Conservation (phyloP, 2,329 filamentous ascomycete species). For the Trichoderma aggressivum region DNA sequence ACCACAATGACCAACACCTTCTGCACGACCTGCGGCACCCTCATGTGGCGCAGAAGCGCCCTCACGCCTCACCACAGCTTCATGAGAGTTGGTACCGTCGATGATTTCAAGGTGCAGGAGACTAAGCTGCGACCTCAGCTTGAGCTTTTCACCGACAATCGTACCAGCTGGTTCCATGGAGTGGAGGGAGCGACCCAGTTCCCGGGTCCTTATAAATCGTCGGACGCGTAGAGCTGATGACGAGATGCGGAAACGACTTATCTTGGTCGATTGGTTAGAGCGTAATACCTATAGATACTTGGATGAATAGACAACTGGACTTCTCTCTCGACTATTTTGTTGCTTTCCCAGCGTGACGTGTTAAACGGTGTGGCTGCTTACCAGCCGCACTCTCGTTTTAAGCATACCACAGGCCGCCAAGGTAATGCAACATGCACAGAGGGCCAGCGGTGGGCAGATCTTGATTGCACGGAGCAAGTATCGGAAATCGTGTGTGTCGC, state of each 20-base stretch:
- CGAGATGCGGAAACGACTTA: not conserved
- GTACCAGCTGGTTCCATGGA: conserved; percentile 10
- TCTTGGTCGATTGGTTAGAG: not conserved
- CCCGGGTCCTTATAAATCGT: not conserved
- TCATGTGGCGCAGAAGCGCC: conserved; percentile 12
- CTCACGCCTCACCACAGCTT: not conserved
- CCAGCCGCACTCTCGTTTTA: not conserved
- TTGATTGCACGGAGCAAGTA: not conserved
- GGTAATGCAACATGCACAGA: not conserved
- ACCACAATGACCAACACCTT: conserved; percentile 4
- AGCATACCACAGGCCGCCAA: not conserved
- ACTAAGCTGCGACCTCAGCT: not conserved
- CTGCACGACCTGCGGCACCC: conserved; percentile 11
- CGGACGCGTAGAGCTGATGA: not conserved
- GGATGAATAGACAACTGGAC: not conserved
- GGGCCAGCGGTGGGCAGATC: not conserved
- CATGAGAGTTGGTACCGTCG: conserved; percentile 13
- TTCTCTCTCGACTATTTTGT: not conserved
- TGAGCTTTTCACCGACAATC: not conserved
- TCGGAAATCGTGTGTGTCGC: not conserved
- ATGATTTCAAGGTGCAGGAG: conserved; percentile 7
- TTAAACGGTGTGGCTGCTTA: not conserved
- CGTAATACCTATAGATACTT: not conserved
- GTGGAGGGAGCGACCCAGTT: not conserved
- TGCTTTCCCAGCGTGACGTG: not conserved